Conservation (phyloP, 1,139 yeast genomes). For the Blastobotrys malaysiensis region DNA sequence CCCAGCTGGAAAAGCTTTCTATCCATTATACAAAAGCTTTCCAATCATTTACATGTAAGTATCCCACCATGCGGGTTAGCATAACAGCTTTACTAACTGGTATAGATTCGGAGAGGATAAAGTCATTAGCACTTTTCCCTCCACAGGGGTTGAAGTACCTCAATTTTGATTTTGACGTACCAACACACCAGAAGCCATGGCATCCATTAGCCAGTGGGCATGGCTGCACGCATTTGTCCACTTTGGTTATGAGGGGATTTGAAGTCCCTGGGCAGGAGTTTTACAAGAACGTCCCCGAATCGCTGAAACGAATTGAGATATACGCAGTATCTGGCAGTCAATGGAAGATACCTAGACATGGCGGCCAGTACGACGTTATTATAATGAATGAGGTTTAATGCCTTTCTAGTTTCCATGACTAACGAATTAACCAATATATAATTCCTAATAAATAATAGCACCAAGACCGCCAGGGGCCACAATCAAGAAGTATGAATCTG, state of each 20-base stretch:
- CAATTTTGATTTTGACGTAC: constrained; percentile 7
- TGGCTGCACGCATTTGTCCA: constrained; percentile 1
- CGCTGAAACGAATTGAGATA: constrained; percentile 6
- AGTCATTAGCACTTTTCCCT: constrained; percentile 9
- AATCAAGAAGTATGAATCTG: background rate
- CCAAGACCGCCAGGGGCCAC: too few species aligned
- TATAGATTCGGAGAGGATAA: constrained; percentile 10
- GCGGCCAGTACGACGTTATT: background rate
- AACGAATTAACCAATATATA: background rate
- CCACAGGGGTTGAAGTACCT: constrained; percentile 6
- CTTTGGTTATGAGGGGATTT: constrained; percentile 9
- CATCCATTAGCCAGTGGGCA: constrained; percentile 4
- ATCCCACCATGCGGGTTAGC: too few species aligned
- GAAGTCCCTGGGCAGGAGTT: constrained; percentile 8
- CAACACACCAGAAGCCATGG: constrained; percentile 12
- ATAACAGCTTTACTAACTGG: background rate
- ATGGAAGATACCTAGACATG: background rate
- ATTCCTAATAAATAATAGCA: constrained; percentile 3
- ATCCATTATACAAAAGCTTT: constrained; percentile 6
- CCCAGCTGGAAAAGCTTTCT: constrained; percentile 1
- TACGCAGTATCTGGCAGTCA: constrained; percentile 2
- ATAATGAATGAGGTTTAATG: background rate
- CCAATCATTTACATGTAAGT: constrained; percentile 8
- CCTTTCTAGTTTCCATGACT: background rate
- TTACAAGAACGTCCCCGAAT: constrained; percentile 4